A percentile compares a stretch with the other conserved stretches of the same genome.
Evolutionary conservation across 1,284 basidiomycete species (phyloP).

Genomic region (Tylopilus microsporus): DNA sequence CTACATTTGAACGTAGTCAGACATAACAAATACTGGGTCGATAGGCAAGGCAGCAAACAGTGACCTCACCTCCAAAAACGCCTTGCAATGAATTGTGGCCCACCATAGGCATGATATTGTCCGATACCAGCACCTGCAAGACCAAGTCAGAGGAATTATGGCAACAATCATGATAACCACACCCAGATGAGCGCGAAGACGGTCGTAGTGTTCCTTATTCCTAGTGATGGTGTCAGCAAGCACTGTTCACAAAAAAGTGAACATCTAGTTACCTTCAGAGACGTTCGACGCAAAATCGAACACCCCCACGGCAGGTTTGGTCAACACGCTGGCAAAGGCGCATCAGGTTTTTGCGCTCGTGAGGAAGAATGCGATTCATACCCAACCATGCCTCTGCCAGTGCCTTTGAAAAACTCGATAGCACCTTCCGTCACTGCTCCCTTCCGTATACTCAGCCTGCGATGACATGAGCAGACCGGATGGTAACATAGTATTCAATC

Average conservation of each 20-base stretch:
- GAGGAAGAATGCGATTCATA: constrained; percentile 36
- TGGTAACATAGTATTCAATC: too few species aligned
- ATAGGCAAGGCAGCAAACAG: neutral
- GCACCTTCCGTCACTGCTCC: constrained; percentile 91
- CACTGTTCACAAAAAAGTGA: neutral
- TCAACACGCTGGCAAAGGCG: constrained; percentile 65
- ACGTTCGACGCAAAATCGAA: constrained; percentile 96
- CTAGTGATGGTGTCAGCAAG: constrained; percentile 28
- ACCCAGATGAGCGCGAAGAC: constrained; percentile 64
- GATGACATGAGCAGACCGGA: too few species aligned
- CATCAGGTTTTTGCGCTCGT: constrained; percentile 16
- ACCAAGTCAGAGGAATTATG: neutral
- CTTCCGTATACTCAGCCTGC: too few species aligned
- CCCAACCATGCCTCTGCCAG: constrained; percentile 96
- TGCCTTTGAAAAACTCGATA: constrained; percentile 94
- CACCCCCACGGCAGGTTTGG: constrained; percentile 95
- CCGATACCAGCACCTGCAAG: constrained; percentile 25
- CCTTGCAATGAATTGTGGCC: constrained; percentile 30
- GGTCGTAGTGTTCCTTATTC: constrained; percentile 95
- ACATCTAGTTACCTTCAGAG: constrained; percentile 66
- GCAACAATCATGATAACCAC: neutral
- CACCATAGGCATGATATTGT: constrained; percentile 29
- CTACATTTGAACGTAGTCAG: constrained; percentile 7
- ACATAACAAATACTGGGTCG: neutral
- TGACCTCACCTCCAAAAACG: constrained; percentile 21